Conservation (phyloP, 192 early-diverging fungal genomes). For the Jimgerdemannia flammicorona region DNA sequence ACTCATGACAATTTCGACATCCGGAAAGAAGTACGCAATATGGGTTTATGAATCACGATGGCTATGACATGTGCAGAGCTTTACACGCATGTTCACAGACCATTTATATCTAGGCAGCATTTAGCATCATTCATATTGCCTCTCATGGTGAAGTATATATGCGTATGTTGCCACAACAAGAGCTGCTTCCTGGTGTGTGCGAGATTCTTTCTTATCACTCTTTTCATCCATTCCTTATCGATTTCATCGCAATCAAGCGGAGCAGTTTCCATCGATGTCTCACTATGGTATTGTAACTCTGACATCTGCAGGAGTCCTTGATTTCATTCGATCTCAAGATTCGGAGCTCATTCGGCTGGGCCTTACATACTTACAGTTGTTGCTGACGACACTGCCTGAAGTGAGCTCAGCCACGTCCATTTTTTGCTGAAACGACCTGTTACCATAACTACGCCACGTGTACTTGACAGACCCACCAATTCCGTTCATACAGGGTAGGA, state of each 20-base stretch:
- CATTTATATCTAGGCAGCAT: conserved; percentile 42
- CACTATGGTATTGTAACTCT: too few species aligned
- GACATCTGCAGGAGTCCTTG: conserved; percentile 35
- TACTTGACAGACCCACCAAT: not conserved
- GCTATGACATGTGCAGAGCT: not conserved
- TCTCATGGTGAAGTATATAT: conserved; percentile 44
- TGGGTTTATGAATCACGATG: not conserved
- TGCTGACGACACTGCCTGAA: conserved; percentile 45
- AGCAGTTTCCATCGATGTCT: too few species aligned
- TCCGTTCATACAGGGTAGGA: conserved; percentile 11
- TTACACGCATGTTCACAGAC: not conserved
- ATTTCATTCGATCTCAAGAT: conserved; percentile 62
- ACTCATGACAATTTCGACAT: conserved; percentile 63
- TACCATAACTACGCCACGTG: not conserved
- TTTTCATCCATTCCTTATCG: not conserved
- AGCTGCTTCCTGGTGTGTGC: conserved; percentile 36
- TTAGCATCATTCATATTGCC: conserved; percentile 60
- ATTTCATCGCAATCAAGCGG: too few species aligned
- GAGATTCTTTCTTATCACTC: not conserved
- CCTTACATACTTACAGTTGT: conserved; percentile 51
- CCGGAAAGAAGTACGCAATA: conserved; percentile 49
- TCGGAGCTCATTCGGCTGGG: conserved; percentile 59
- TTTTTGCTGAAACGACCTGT: not conserved
- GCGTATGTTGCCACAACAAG: conserved; percentile 36
- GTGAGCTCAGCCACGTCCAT: not conserved